These are phyloP conservation scores for Wallacemonas sp. DNA, from an alignment of 208 protist species.

Conservation along the genomic window DNA sequence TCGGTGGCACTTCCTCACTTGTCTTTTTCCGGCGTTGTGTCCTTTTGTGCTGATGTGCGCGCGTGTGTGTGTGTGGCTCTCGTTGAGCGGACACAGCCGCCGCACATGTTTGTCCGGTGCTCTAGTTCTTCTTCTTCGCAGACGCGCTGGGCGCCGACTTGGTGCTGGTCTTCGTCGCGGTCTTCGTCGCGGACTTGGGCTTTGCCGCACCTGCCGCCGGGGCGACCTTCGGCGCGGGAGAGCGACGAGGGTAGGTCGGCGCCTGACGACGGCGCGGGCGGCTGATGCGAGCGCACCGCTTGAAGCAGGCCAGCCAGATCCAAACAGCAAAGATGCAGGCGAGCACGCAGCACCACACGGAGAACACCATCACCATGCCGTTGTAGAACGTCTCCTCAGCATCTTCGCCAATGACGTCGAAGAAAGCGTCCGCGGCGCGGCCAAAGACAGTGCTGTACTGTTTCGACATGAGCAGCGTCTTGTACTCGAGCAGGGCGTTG, in stretches of 20 bases:
- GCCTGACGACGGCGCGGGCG: constrained; percentile 19
- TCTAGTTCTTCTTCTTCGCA: constrained; percentile 6
- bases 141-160: not conserved
- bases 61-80: too few relatives aligned
- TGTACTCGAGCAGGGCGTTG: constrained; percentile 19
- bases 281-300: constrained; percentile 16
- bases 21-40: too few relatives aligned
- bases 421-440: constrained; percentile 24
- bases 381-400: constrained; percentile 53
- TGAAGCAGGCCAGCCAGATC: constrained; percentile 16
- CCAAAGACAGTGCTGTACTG: constrained; percentile 36
- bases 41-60: too few relatives aligned
- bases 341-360: constrained; percentile 31
- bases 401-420: constrained; percentile 30
- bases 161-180: not conserved
- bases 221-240: not conserved
- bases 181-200: not conserved
- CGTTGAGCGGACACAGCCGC: too few relatives aligned
- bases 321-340: constrained; percentile 15
- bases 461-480: constrained; percentile 22
- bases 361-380: constrained; percentile 35
- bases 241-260: constrained; percentile 1
- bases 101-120: too few relatives aligned
- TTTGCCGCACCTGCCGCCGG: not conserved
- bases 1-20: too few relatives aligned